Percentiles rank a stretch among this genome's conserved stretches.
Conservation (phyloP, 495 filamentous ascomycete species). For the Aspergillus baeticus region DNA sequence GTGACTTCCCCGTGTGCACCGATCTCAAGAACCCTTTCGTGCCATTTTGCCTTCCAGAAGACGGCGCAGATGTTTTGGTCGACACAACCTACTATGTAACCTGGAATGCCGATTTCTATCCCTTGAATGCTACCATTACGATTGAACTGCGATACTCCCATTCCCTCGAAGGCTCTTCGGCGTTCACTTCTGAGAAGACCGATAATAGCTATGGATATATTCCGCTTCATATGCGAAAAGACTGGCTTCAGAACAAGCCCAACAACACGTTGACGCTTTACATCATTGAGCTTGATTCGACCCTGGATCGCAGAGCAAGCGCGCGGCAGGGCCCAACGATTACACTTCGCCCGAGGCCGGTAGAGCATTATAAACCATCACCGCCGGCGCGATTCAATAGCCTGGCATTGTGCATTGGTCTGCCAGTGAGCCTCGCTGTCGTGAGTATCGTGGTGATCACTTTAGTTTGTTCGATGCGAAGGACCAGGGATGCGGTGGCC, state of each 20-base stretch:
- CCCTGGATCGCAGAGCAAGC: conserved; percentile 24
- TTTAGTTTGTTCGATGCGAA: conserved; percentile 26
- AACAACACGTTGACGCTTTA: conserved; percentile 31
- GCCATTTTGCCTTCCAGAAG: conserved; percentile 40
- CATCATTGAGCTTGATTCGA: conserved; percentile 28
- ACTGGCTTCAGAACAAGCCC: conserved; percentile 34
- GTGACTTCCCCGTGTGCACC: conserved; percentile 34
- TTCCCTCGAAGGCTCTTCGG: conserved; percentile 25
- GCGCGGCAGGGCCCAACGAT: conserved; percentile 27
- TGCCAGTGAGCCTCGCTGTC: conserved; percentile 23
- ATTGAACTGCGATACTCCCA: conserved; percentile 38
- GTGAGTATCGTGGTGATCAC: conserved; percentile 21
- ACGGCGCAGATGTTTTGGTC: conserved; percentile 33
- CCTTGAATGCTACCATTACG: conserved; percentile 37
- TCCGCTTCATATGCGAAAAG: conserved; percentile 30
- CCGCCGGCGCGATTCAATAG: conserved; percentile 26
- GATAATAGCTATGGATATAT: conserved; percentile 40
- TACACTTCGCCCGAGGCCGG: conserved; percentile 20
- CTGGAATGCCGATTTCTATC: conserved; percentile 43
- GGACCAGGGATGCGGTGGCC: conserved; percentile 19
- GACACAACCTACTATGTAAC: conserved; percentile 45
- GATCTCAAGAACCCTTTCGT: conserved; percentile 19
- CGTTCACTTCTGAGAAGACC: conserved; percentile 35
- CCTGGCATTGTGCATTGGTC: conserved; percentile 23
- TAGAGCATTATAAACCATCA: conserved; percentile 27